Conservation (phyloP, 2,329 filamentous ascomycete genomes). For the Alternaria arbusti region DNA sequence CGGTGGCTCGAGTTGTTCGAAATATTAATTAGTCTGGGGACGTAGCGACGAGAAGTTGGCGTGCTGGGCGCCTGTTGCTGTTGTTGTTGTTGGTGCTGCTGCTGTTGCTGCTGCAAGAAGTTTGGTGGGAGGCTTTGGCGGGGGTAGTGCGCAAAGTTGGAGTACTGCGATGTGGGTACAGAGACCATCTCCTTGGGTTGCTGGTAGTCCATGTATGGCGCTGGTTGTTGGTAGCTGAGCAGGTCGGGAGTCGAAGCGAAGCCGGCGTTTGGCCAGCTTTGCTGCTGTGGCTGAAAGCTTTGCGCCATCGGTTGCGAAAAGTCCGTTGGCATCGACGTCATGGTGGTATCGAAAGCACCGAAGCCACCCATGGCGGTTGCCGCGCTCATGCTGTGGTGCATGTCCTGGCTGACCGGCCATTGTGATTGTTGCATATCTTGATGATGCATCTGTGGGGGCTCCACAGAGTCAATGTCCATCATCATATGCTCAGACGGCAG, state of each 20-base stretch:
- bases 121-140: conserved; percentile 46
- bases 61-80: conserved; percentile 10
- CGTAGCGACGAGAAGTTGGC: conserved; percentile 36
- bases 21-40: conserved; percentile 46
- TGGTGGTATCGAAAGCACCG: conserved; percentile 35
- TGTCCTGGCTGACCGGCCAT: conserved; percentile 45
- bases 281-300: conserved; percentile 37
- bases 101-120: conserved; percentile 33
- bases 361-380: conserved; percentile 39
- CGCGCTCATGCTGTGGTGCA: conserved; percentile 37
- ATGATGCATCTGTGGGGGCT: conserved; percentile 41
- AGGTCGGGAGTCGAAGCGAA: conserved; percentile 45
- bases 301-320: conserved; percentile 43
- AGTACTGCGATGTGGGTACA: conserved; percentile 44
- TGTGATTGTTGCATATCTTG: conserved; percentile 36
- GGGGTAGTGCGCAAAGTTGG: conserved; percentile 43
- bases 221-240: conserved; percentile 40
- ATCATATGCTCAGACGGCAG: conserved; percentile 37
- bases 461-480: conserved; percentile 47
- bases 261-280: conserved; percentile 43
- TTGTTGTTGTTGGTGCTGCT: conserved; percentile 10
- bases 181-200: conserved; percentile 39
- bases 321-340: conserved; percentile 40
- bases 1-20: conserved; percentile 36
- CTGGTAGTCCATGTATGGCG: conserved; percentile 40